phyloP scores from a whole-genome alignment of 1,139 yeast species.

The Arxiozyma slooffiae region DNA sequence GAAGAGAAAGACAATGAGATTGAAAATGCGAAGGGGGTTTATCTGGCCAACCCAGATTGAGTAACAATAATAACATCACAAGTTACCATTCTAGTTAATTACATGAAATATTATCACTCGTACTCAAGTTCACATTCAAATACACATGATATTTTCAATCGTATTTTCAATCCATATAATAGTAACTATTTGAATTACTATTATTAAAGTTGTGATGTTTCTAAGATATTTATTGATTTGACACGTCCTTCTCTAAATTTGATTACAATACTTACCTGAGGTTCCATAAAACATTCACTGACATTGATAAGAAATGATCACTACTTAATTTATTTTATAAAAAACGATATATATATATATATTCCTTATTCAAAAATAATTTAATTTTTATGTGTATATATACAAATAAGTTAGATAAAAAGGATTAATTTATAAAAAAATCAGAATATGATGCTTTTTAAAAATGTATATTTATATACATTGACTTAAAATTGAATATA shows the following conservation, averaged over 20 bases:
- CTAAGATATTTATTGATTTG: slow-evolving; percentile 51
- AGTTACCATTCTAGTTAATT: background rate
- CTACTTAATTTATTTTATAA: background rate
- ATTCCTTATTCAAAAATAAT: background rate
- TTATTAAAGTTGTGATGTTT: slow-evolving; percentile 53
- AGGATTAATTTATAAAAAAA: too few species aligned
- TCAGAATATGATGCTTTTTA: background rate
- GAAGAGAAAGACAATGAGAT: background rate
- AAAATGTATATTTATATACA: too few species aligned
- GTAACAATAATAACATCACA: slow-evolving; percentile 17
- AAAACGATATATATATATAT: too few species aligned
- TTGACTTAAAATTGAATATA: too few species aligned
- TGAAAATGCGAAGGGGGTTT: background rate
- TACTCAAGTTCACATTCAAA: slow-evolving; percentile 28
- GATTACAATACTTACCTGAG: slow-evolving; percentile 42
- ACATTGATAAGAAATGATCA: background rate
- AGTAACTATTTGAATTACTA: slow-evolving; percentile 36
- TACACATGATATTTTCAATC: slow-evolving; percentile 19
- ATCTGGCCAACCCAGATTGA: slow-evolving; percentile 6
- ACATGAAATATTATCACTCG: slow-evolving; percentile 4
- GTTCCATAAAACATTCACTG: slow-evolving; percentile 33
- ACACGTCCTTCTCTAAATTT: slow-evolving; percentile 52
- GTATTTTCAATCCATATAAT: slow-evolving; percentile 25
- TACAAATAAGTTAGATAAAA: too few species aligned
- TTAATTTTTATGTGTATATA: background rate